These are phyloP conservation scores for Endoconidiophora laricicola DNA, from an alignment of 2,329 filamentous ascomycete species.

Conservation along the genomic window DNA sequence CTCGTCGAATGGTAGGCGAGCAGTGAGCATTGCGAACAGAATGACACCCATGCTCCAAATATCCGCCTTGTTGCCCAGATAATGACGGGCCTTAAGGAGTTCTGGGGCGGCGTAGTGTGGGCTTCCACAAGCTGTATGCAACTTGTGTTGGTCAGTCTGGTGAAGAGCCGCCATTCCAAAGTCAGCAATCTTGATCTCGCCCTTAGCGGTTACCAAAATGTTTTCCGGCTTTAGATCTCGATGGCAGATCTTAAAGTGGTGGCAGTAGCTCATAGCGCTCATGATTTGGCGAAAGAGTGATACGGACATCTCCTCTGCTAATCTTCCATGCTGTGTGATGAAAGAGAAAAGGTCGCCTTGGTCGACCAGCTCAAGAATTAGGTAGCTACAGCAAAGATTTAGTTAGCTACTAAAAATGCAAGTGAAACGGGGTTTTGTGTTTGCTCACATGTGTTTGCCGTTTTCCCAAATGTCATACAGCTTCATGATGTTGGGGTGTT, in stretches of 20 bases:
- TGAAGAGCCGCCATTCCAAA: conserved; percentile 93
- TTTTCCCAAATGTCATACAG: conserved; percentile 98
- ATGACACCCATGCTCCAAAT: conserved; percentile 92
- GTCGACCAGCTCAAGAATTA: conserved; percentile 85
- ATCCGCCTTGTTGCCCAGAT: conserved; percentile 74
- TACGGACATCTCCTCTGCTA: conserved; percentile 65
- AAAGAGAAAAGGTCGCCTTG: conserved; percentile 69
- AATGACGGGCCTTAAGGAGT: conserved; percentile 59
- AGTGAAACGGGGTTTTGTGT: not conserved
- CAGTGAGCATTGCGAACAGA: conserved; percentile 72
- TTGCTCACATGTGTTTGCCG: conserved; percentile 69
- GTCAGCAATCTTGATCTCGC: conserved; percentile 83
- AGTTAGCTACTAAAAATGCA: no score
- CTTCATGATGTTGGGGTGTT: conserved; percentile 87
- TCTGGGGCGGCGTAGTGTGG: conserved; percentile 95
- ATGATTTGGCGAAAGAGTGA: conserved; percentile 87
- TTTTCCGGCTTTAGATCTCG: conserved; percentile 96
- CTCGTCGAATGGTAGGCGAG: conserved; percentile 67
- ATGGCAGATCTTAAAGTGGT: conserved; percentile 88
- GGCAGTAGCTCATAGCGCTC: conserved; percentile 79
- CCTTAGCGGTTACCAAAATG: conserved; percentile 62
- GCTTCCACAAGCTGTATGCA: conserved; percentile 85
- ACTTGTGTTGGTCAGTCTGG: conserved; percentile 60
- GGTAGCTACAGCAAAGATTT: conserved; percentile 43
- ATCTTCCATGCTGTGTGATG: conserved; percentile 55